Conservation (phyloP, 1,284 basidiomycete species). For the Spongispora temasekensis region DNA sequence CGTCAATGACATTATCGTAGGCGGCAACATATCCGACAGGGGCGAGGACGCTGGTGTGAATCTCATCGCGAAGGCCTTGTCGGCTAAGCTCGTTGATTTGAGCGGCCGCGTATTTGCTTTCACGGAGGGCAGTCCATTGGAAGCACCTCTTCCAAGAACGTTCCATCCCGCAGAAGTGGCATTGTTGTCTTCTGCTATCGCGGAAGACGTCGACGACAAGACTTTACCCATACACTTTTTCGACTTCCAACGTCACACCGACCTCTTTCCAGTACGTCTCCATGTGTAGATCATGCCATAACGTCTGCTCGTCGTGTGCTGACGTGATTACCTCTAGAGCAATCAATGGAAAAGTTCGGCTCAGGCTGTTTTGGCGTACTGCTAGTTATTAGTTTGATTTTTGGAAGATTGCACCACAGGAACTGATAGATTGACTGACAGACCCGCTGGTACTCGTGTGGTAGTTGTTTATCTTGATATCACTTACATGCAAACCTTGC, state of each 20-base stretch:
- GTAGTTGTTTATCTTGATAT: no score
- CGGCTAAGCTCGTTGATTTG: conserved; percentile 17
- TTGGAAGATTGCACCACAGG: no score
- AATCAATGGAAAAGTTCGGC: background rate
- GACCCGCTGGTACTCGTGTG: no score
- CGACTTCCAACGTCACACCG: conserved; percentile 21
- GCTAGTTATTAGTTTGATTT: no score
- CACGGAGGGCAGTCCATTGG: conserved; percentile 12
- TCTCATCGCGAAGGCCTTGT: conserved; percentile 15
- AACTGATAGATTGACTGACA: no score
- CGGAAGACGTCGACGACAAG: conserved; percentile 16
- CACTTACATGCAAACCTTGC: no score
- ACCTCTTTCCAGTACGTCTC: conserved; percentile 20
- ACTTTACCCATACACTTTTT: conserved; percentile 19
- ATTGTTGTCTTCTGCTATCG: conserved; percentile 24
- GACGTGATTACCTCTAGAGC: background rate
- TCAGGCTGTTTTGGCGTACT: background rate
- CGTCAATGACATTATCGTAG: conserved; percentile 21
- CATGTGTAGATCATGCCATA: background rate
- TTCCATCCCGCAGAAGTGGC: conserved; percentile 22
- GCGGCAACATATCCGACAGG: background rate
- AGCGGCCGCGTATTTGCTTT: conserved; percentile 20
- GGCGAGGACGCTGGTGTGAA: background rate
- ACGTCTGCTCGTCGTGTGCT: background rate
- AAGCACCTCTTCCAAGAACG: conserved; percentile 2